Conservation (phyloP, 352 stramenopile species). For the Pythium monospermum region DNA sequence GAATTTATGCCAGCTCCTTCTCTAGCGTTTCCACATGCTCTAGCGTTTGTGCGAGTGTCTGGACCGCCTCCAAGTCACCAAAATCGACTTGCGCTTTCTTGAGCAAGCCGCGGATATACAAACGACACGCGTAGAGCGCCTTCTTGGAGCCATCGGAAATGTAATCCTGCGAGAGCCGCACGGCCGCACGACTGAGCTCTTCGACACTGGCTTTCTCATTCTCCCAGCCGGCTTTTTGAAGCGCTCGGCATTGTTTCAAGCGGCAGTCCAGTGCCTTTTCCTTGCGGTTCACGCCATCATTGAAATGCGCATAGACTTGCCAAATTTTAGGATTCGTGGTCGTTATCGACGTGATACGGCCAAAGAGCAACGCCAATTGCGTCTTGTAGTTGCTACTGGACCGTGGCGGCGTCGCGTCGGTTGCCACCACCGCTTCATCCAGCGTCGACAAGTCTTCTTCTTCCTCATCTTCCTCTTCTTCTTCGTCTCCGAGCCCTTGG, state of each 20-base stretch:
- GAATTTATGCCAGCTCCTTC: no score
- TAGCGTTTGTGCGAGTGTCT: constrained; percentile 39
- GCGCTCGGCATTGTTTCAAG: constrained; percentile 67
- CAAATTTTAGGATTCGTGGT: constrained; percentile 79
- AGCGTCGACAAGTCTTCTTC: constrained; percentile 51
- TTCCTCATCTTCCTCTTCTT: constrained; percentile 21
- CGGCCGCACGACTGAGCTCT: constrained; percentile 49
- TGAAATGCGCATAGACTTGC: constrained; percentile 81
- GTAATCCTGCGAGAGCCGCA: constrained; percentile 60
- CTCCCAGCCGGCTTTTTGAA: constrained; percentile 73
- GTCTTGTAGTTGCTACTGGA: constrained; percentile 66
- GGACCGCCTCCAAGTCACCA: constrained; percentile 36
- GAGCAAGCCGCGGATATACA: constrained; percentile 72
- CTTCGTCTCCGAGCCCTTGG: constrained; percentile 13
- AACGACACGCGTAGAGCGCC: constrained; percentile 62
- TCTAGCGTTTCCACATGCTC: constrained; percentile 51
- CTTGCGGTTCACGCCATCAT: constrained; percentile 50
- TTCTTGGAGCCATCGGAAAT: constrained; percentile 70
- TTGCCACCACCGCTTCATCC: constrained; percentile 38
- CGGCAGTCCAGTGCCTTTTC: constrained; percentile 77
- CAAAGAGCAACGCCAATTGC: constrained; percentile 73
- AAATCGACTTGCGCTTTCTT: constrained; percentile 81
- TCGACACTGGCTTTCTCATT: constrained; percentile 47
- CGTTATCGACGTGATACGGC: constrained; percentile 68
- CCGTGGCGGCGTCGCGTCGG: constrained; percentile 40